Base-by-base conservation (phyloP, 768 basidiomycete genomes). In the Suillus bovinus region DNA sequence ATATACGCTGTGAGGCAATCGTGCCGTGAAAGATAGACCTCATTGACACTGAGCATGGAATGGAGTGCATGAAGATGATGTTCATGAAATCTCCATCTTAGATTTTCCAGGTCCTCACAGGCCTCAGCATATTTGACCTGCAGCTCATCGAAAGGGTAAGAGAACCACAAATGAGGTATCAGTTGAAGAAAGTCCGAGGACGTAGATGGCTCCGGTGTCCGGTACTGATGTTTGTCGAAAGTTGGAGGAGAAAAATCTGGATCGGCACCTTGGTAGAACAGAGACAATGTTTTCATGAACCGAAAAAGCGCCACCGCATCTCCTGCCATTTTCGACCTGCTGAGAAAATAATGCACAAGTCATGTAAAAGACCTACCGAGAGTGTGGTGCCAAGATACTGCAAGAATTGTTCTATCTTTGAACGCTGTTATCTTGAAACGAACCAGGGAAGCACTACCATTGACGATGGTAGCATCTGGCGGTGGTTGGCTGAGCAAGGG, bases 331-430 rank as follows among this genome's bases (percentile, higher is more conserved):
- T 52, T 20, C 50, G 16, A 39, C 61, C 56, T 31, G 16, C 17
- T 60, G 4, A 47, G 34, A 14, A 63, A 47, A 29, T 31, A 5
- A 31, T 52, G n/a, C 20, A 13, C 11, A 1, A 52, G 29, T 52
- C 20, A 52, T 33, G 29, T 11, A 33, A 44, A 20, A 17, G 22
- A 59, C 61, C 24, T 60, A 75, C 76, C 76, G 11, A 77, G 71
- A 11, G 68, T 66, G 49, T 77, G 76, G 49, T 77, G 68, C 76
- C 75, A 77, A 2, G 72, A 70, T n/a, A 77, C 63, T 22, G 72
- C 76, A 38, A 76, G 66, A 34, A 67, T 67, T 0, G 74, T 77
- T 59, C 74, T 67, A 2, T 49, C 29, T 5, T 58, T 59, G 9
- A 73, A 65, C 16, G 73, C 33, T 1, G 68, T 70, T 39, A 77